Conservation (phyloP, 306 rosid species). For the Ormosia semicastrata region DNA sequence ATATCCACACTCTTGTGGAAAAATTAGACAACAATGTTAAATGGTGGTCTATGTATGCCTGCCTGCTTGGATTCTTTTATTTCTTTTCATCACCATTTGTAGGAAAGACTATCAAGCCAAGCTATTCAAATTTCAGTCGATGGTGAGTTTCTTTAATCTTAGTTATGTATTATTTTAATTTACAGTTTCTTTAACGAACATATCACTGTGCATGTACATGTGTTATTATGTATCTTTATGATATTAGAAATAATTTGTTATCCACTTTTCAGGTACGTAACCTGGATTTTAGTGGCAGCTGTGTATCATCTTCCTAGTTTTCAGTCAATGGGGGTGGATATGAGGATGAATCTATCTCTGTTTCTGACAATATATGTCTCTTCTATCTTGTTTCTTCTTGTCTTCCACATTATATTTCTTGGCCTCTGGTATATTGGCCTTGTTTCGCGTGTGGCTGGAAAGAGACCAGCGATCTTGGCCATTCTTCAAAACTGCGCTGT, state of each 20-base stretch:
- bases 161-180: no score
- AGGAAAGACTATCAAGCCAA: slow-evolving; percentile 95
- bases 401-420: slow-evolving; percentile 78
- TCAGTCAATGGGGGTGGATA: slow-evolving; percentile 96
- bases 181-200: slow-evolving; percentile 25
- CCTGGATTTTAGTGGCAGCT: slow-evolving; percentile 94
- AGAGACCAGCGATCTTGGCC: slow-evolving; percentile 77
- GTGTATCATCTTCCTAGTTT: slow-evolving; percentile 98
- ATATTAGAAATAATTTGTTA: slow-evolving; percentile 27
- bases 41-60: slow-evolving; percentile 97
- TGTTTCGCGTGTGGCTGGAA: slow-evolving; percentile 98
- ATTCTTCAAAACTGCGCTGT: slow-evolving; percentile 93
- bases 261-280: slow-evolving; percentile 71
- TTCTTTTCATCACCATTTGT: slow-evolving; percentile 97
- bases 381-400: slow-evolving; percentile 82
- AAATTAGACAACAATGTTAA: slow-evolving; percentile 90
- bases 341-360: slow-evolving; percentile 91
- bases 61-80: slow-evolving; percentile 89
- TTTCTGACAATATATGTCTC: slow-evolving; percentile 82
- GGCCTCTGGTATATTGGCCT: slow-evolving; percentile 97
- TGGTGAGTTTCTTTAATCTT: slow-evolving; percentile 47
- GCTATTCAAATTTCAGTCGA: slow-evolving; percentile 97
- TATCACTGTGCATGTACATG: not conserved
- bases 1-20: slow-evolving; percentile 84
- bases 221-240: not conserved